Base-by-base conservation (phyloP, 2,329 filamentous ascomycete genomes). In the Pseudogymnoascus sp. region DNA sequence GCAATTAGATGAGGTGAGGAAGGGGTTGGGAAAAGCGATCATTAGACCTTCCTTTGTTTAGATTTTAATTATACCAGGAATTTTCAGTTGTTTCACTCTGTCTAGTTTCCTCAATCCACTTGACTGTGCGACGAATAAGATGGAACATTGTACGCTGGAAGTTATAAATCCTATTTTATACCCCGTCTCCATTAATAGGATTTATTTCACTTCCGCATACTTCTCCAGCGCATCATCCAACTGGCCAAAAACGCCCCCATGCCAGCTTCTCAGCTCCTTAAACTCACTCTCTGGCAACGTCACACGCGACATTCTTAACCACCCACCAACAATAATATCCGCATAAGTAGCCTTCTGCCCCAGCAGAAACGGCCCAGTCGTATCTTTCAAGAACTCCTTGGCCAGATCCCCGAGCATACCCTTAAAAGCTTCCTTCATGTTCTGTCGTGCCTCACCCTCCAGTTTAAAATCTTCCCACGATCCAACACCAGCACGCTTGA, bases 1-100 rank as follows among this genome's bases (percentile, higher is more conserved):
- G 74, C 90, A 97, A 78, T 78, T 97, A 63, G 94, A 97, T 66
- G 93, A 97, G 75, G 87, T 99, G 59, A 81, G 94, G 60, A 82
- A 83, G 65, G 90, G 85, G 5, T 74, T 97, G 62, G 93, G 93
- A 0, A 89, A 89, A 26, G 88, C 92, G 31, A 84, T 85, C 63
- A 73, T 96, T 62, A 70, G 66, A 17, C 59, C 64, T 40, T 59
- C 57, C 24, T 59, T 59, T 29, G 8, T 59, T 59, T 59, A 59
- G 37, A 26, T 26, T 37, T 59, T 59, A 59, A 54, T 54, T 54
- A 54, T 54, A 54, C 47, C 47, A 33, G 17, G 29, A 54, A 26
- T 29, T 33, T 21, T 33, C 1, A 33, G 9, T n/a, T 9, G n/a
- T 15, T 50, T 31, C 44, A 50, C 44, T 10, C 4, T 13, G 8